Evolutionary conservation across 2,329 filamentous ascomycete genomes (phyloP), one percentile per base, ranked within the genome.

Genomic region (Ilyonectria robusta): DNA sequence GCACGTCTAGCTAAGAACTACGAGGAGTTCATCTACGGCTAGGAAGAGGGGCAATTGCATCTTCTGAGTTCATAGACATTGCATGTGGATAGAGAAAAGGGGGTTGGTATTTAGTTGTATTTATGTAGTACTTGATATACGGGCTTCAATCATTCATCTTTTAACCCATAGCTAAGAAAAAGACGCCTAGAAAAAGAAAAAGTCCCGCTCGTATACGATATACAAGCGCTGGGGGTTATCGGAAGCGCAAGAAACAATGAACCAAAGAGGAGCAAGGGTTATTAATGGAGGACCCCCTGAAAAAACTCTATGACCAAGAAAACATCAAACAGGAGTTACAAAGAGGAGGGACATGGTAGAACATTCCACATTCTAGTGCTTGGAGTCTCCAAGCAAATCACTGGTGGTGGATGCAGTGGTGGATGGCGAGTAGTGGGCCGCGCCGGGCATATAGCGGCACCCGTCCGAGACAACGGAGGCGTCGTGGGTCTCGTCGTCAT

Each of bases 1-100:
- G 83, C 80, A 73, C 86, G 81, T 62, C 84, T 98, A 65, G 90
- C 88, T 0, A 82, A 81, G 26, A 99, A 98, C 77, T 98, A 94
- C 88, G 86, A 86, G 59, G 84, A 86, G 4, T 98, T 97, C 79
- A 86, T 93, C 9, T 92, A 92, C 78, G 94, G 93, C 4, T 79
- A 69, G 75, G 35, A 17, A 15, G 21, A n/a, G 17, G 26, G 10
- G 17, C 35, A 7, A 1, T 4, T 19, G n/a, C 21, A n/a, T 31
- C 4, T 10, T n/a, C 26, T 2, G 29, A 37, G 23, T 44, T 59
- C 54, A 15, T 21, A 42, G 21, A 9, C 42, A 54, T 23, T 55
- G 19, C 2, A 26, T 13, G 29, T 9, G 33, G 53, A 21, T 15
- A 55, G 55, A 59, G n/a, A 67, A 60, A 65, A 29, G 23, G 31